Conservation (phyloP, 73 alveolate genomes). For the Stentor roeselii region DNA sequence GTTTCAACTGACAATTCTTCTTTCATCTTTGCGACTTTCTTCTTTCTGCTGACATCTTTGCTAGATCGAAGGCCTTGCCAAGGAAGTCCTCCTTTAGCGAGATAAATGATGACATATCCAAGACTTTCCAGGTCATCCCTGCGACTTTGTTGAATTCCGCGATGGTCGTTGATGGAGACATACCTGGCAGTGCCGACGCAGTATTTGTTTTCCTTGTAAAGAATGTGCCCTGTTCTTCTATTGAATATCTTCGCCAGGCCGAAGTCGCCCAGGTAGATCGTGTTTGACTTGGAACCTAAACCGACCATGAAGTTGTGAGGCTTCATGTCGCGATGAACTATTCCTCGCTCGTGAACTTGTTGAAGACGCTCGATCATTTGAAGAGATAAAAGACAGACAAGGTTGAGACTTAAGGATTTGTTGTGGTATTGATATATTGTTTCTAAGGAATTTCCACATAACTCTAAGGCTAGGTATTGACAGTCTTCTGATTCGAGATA, state of each 20-base stretch:
- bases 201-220: not conserved
- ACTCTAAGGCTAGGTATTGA: not conserved
- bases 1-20: slow-evolving; percentile 49
- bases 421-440: not conserved
- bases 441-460: not conserved
- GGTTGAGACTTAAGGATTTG: too few species aligned
- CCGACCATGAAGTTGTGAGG: slow-evolving; percentile 6
- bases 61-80: slow-evolving; percentile 53
- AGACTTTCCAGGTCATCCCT: slow-evolving; percentile 67
- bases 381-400: not conserved
- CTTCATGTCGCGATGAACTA: not conserved
- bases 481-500: not conserved
- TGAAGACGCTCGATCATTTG: not conserved
- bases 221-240: not conserved
- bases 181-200: slow-evolving; percentile 70
- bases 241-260: not conserved
- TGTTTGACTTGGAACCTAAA: not conserved
- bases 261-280: not conserved
- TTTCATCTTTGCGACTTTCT: slow-evolving; percentile 32
- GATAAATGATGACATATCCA: slow-evolving; percentile 58
- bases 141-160: slow-evolving; percentile 50
- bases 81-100: slow-evolving; percentile 50
- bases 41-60: slow-evolving; percentile 25
- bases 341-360: not conserved
- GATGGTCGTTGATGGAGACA: slow-evolving; percentile 59